Percentiles rank a stretch among this genome's conserved stretches.
These are phyloP conservation scores for Phellinidium pouzarii DNA, from an alignment of 1,284 basidiomycete genomes.

Conservation along the genomic window DNA sequence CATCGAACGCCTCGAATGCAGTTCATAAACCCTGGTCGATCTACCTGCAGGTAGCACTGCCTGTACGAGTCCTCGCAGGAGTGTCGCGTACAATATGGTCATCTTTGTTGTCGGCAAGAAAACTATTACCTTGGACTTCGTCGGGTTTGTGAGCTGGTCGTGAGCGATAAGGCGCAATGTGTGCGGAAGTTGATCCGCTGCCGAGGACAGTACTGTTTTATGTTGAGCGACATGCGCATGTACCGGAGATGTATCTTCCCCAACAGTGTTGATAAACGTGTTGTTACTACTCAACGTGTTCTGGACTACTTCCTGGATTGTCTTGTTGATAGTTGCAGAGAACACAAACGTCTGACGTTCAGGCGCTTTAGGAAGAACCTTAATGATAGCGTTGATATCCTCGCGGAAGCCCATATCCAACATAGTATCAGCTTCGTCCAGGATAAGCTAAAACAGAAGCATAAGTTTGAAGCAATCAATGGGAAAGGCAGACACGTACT, in stretches of 20 bases:
- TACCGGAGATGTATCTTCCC: constrained; percentile 48
- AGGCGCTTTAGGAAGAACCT: constrained; percentile 58
- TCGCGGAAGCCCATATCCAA: constrained; percentile 95
- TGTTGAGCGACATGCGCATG: constrained; percentile 83
- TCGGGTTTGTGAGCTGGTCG: constrained; percentile 78
- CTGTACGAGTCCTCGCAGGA: constrained; percentile 48
- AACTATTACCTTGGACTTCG: constrained; percentile 75
- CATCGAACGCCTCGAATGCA: constrained; percentile 82
- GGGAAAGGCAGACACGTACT: constrained; percentile 34
- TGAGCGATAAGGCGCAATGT: constrained; percentile 78
- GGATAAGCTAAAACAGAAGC: constrained; percentile 55
- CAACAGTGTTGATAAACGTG: constrained; percentile 57
- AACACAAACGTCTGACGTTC: constrained; percentile 90
- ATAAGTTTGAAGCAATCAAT: constrained; percentile 10
- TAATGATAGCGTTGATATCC: constrained; percentile 76
- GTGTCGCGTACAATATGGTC: constrained; percentile 67
- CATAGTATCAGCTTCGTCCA: constrained; percentile 95
- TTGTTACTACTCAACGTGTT: constrained; percentile 48
- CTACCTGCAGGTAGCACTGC: constrained; percentile 41
- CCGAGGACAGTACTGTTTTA: constrained; percentile 65
- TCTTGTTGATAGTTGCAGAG: constrained; percentile 76
- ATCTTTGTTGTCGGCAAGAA: constrained; percentile 90
- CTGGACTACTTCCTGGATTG: constrained; percentile 57
- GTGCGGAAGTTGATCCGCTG: constrained; percentile 73
- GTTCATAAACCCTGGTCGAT: constrained; percentile 64